Conservation (phyloP, 1,284 basidiomycete species). For the Leucoagaricus sp. region DNA sequence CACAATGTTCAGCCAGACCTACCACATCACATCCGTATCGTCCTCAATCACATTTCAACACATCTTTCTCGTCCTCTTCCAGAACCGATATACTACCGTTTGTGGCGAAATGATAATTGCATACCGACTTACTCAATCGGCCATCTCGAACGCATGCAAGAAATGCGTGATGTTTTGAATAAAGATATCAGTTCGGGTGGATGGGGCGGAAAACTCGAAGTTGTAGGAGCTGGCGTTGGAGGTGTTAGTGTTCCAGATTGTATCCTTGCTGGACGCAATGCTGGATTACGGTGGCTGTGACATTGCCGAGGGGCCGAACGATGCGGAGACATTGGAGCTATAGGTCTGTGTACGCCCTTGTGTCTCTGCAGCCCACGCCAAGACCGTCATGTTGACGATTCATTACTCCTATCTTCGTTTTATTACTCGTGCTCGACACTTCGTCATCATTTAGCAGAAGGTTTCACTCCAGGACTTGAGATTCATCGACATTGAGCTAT, state of each 20-base stretch:
- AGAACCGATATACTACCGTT: constrained; percentile 55
- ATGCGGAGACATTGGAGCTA: too few species aligned
- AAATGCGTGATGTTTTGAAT: constrained; percentile 52
- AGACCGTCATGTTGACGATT: too few species aligned
- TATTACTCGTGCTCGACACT: too few species aligned
- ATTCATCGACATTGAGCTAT: too few species aligned
- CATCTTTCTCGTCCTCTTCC: constrained; percentile 58
- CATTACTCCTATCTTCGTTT: too few species aligned
- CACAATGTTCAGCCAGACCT: too few species aligned
- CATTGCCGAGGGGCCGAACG: too few species aligned
- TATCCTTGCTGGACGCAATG: constrained; percentile 69
- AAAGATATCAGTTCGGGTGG: constrained; percentile 26
- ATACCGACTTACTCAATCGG: constrained; percentile 85
- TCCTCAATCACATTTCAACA: constrained; percentile 50
- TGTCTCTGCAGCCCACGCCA: too few species aligned
- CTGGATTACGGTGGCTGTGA: constrained; percentile 35
- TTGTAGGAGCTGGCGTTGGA: constrained; percentile 85
- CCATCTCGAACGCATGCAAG: constrained; percentile 69
- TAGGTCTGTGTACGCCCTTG: too few species aligned
- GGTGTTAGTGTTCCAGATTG: constrained; percentile 94
- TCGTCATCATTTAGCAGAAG: too few species aligned
- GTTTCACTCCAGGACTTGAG: too few species aligned
- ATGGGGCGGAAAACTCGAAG: constrained; percentile 65
- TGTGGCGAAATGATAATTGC: constrained; percentile 66
- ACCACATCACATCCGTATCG: constrained; percentile 35